Conservation (phyloP, 495 filamentous ascomycete genomes). For the Podospora fimiseda region DNA sequence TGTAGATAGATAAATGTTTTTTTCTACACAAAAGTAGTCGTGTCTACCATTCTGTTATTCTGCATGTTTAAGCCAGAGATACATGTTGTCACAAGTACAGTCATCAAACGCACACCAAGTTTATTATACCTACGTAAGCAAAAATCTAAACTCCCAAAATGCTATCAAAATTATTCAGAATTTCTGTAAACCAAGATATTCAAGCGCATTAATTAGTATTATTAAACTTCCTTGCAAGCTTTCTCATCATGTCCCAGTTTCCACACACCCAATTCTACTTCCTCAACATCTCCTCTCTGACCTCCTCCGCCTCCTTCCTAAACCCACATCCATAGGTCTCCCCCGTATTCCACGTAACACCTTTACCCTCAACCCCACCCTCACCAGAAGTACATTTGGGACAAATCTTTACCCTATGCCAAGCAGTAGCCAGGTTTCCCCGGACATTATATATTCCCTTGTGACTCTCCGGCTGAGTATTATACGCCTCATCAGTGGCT, state of each 20-base stretch:
- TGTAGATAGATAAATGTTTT: no score
- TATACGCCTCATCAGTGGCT: constrained; percentile 52
- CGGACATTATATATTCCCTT: constrained; percentile 47
- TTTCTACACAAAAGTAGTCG: no score
- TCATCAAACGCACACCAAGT: no score
- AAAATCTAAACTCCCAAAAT: neutral
- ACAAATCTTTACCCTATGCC: constrained; percentile 43
- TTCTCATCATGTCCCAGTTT: no score
- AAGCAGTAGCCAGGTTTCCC: constrained; percentile 50
- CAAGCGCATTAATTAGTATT: no score
- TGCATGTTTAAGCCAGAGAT: no score
- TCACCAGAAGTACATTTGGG: constrained; percentile 17
- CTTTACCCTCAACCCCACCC: neutral
- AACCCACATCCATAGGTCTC: constrained; percentile 28
- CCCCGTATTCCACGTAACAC: constrained; percentile 19
- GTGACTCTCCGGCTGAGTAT: constrained; percentile 49
- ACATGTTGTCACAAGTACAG: no score
- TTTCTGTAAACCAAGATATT: neutral
- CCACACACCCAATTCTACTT: neutral
- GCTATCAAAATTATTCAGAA: neutral
- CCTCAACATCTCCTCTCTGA: constrained; percentile 11
- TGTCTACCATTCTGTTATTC: no score
- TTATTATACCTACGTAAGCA: neutral
- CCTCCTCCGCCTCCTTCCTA: constrained; percentile 20
- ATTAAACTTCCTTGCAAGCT: no score